Conservation (phyloP, 352 stramenopile species). For the Globisporangium camurandrum region DNA sequence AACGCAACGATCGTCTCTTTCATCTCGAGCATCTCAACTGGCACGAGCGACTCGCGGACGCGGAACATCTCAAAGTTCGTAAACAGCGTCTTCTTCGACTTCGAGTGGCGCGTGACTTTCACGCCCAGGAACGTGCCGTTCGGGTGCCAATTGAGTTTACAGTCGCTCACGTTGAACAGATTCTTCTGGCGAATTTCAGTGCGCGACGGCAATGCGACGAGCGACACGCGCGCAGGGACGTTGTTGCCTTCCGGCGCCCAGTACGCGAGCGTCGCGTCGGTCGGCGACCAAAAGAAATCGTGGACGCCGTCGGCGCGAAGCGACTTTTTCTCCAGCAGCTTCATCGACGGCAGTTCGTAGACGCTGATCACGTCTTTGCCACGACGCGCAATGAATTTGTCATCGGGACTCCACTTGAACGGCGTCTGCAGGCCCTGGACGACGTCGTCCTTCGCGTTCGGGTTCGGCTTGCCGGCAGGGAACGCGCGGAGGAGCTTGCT, state of each 20-base stretch:
- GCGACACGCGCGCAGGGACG: slow-evolving; percentile 93
- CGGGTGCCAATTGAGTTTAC: slow-evolving; percentile 94
- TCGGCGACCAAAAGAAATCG: slow-evolving; percentile 98
- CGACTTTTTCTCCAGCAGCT: slow-evolving; percentile 97
- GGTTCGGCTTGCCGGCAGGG: slow-evolving; percentile 67
- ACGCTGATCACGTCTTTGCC: slow-evolving; percentile 90
- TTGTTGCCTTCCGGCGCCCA: slow-evolving; percentile 95
- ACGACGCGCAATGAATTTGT: slow-evolving; percentile 93
- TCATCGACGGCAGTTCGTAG: slow-evolving; percentile 95
- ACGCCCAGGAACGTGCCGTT: slow-evolving; percentile 93
- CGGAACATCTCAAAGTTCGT: slow-evolving; percentile 99
- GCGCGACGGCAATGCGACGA: slow-evolving; percentile 94
- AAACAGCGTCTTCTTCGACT: slow-evolving; percentile 97
- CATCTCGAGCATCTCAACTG: slow-evolving; percentile 97
- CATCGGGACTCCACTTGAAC: slow-evolving; percentile 96
- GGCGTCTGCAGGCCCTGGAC: slow-evolving; percentile 75
- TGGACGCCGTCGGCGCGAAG: slow-evolving; percentile 91
- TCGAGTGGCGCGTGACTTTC: slow-evolving; percentile 84
- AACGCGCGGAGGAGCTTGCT: slow-evolving; percentile 83
- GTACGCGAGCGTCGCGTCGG: slow-evolving; percentile 92
- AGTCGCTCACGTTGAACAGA: slow-evolving; percentile 96
- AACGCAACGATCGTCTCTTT: slow-evolving; percentile 96
- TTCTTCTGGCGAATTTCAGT: slow-evolving; percentile 97
- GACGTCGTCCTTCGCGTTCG: slow-evolving; percentile 61
- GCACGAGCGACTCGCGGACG: slow-evolving; percentile 91